Percentiles rank a stretch among this genome's conserved stretches.
Evolutionary conservation across 2,329 filamentous ascomycete genomes (phyloP).

Genomic region (Rhytidhysteron rufulum): DNA sequence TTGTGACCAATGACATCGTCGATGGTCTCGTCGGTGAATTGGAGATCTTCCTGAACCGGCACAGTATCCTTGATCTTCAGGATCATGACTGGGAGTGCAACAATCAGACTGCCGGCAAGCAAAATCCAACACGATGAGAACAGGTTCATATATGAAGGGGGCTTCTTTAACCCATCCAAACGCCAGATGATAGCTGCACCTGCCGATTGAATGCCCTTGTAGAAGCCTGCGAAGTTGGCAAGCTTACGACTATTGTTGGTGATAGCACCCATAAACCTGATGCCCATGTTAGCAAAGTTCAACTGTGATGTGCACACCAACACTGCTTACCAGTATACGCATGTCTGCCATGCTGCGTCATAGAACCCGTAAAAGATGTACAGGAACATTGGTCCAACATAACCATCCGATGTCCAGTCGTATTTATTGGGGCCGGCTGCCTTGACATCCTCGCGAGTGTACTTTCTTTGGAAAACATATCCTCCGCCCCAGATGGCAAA

Average conservation of each 20-base stretch:
- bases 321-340: constrained; percentile 70
- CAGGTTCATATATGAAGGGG: constrained; percentile 61
- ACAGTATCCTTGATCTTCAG: constrained; percentile 73
- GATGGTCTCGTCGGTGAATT: constrained; percentile 75
- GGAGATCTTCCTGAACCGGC: constrained; percentile 71
- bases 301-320: no score
- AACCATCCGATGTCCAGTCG: constrained; percentile 67
- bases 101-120: constrained; percentile 63
- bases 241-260: constrained; percentile 86
- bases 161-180: constrained; percentile 52
- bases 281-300: no score
- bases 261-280: constrained; percentile 81
- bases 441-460: constrained; percentile 36
- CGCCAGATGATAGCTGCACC: constrained; percentile 71
- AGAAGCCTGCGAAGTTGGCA: constrained; percentile 84
- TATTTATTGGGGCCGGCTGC: constrained; percentile 21
- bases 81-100: constrained; percentile 74
- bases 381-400: constrained; percentile 77
- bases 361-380: constrained; percentile 90
- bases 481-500: constrained; percentile 77
- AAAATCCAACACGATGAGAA: constrained; percentile 75
- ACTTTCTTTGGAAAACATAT: constrained; percentile 65
- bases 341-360: constrained; percentile 87
- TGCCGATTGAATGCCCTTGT: constrained; percentile 81
- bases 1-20: constrained; percentile 53